phyloP scores from a whole-genome alignment of 2,329 filamentous ascomycete genomes.

The Sarocladium strictum region DNA sequence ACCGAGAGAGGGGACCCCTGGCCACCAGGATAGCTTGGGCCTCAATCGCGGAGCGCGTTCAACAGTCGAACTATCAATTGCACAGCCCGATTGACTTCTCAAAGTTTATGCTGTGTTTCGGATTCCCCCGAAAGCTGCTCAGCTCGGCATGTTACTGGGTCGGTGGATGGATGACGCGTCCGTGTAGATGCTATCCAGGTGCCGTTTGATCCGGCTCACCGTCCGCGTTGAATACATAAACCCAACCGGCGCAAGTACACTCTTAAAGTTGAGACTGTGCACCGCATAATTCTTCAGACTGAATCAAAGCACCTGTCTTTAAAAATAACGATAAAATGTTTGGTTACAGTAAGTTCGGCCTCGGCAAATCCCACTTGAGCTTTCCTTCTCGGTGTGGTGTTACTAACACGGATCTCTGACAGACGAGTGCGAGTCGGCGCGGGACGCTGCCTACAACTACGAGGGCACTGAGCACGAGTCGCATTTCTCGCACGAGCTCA shows the following conservation, averaged over 20 bases:
- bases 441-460: constrained; percentile 20
- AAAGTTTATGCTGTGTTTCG: not conserved
- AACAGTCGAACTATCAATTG: too few species aligned
- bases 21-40: too few species aligned
- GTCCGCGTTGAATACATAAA: not conserved
- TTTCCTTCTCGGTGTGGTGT: too few species aligned
- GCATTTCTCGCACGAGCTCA: constrained; percentile 64
- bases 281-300: too few species aligned
- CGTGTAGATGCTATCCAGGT: not conserved
- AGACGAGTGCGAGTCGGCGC: constrained; percentile 7
- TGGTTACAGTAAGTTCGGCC: not conserved
- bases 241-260: too few species aligned
- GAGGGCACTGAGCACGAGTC: constrained; percentile 44
- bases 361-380: not conserved
- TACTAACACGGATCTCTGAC: too few species aligned
- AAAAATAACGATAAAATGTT: not conserved
- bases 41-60: too few species aligned
- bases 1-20: too few species aligned
- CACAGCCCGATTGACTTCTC: too few species aligned
- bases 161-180: not conserved
- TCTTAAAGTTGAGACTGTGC: too few species aligned
- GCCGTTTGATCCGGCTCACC: not conserved
- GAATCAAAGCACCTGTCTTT: too few species aligned
- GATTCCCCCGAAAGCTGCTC: not conserved
- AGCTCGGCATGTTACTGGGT: not conserved